Percentiles rank a stretch among this genome's conserved stretches.
Evolutionary conservation across 768 basidiomycete species (phyloP).

Genomic region (Trametes sanguinea): DNA sequence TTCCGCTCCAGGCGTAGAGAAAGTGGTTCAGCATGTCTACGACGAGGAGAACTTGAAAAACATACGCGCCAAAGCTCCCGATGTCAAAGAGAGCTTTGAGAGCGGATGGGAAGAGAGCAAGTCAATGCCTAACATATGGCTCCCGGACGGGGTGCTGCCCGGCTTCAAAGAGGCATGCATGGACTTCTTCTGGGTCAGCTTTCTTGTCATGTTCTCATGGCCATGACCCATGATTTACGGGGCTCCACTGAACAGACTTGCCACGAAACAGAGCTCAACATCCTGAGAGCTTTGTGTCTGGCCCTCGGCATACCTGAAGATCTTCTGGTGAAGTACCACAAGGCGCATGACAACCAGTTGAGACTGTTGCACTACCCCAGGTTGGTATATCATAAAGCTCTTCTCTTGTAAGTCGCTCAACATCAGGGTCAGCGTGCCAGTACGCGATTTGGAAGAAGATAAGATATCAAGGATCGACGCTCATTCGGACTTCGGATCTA

Average conservation of each 20-base stretch:
- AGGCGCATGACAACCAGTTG: conserved; percentile 51
- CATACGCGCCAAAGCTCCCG: conserved; percentile 37
- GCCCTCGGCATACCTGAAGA: conserved; percentile 46
- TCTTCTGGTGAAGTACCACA: conserved; percentile 47
- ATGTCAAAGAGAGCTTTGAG: conserved; percentile 57
- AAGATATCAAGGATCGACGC: conserved; percentile 47
- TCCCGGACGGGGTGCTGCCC: conserved; percentile 51
- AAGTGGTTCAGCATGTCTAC: conserved; percentile 36
- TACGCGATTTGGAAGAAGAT: conserved; percentile 36
- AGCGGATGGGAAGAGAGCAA: conserved; percentile 50
- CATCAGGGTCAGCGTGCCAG: conserved; percentile 33
- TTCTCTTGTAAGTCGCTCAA: no score
- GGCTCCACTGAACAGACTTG: conserved; percentile 35
- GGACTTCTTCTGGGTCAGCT: conserved; percentile 46
- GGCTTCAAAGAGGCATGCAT: conserved; percentile 55
- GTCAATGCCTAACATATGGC: conserved; percentile 58
- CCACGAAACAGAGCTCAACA: conserved; percentile 44
- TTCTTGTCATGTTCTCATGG: not conserved
- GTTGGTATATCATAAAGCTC: conserved; percentile 5
- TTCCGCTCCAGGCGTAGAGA: conserved; percentile 36
- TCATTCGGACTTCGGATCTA: conserved; percentile 56
- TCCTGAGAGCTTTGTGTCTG: conserved; percentile 52
- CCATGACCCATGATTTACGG: not conserved
- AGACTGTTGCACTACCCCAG: conserved; percentile 59
- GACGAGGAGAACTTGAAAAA: conserved; percentile 34